Conservation (phyloP, 1,284 basidiomycete species). For the Ceraceosorus guamensis region DNA sequence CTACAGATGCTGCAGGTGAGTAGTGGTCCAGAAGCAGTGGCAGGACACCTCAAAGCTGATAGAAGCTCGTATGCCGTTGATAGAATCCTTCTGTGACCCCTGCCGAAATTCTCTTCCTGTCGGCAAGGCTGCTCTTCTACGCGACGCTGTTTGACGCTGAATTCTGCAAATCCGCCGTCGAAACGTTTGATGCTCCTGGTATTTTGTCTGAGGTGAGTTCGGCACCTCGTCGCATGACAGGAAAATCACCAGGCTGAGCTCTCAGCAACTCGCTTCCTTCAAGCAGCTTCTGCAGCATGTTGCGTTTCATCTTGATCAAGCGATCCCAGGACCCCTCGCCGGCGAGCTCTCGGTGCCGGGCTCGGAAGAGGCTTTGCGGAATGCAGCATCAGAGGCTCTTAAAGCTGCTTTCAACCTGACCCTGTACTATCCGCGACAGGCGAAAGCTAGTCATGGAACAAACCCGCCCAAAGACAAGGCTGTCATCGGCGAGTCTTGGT, state of each 20-base stretch:
- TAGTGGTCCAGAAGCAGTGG: neutral
- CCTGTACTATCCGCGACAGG: constrained; percentile 35
- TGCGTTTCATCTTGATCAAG: too few species aligned
- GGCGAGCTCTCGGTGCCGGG: neutral
- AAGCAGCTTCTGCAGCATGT: too few species aligned
- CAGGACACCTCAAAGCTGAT: neutral
- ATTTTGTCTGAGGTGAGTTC: constrained; percentile 8
- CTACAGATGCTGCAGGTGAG: constrained; percentile 14
- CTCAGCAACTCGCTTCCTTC: neutral
- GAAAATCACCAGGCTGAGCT: neutral
- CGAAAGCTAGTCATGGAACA: neutral
- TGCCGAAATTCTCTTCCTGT: constrained; percentile 32
- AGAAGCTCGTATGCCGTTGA: neutral
- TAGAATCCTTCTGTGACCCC: constrained; percentile 13
- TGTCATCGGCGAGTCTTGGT: constrained; percentile 22
- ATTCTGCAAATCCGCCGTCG: constrained; percentile 31
- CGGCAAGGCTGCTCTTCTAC: constrained; percentile 33
- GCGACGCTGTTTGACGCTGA: constrained; percentile 36
- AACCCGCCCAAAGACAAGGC: neutral
- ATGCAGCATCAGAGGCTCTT: constrained; percentile 21
- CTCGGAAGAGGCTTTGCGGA: constrained; percentile 15
- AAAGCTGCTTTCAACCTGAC: constrained; percentile 39
- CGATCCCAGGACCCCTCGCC: neutral
- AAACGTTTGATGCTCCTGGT: constrained; percentile 15
- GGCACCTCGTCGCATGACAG: neutral